Evolutionary conservation across 345 rosid genomes (phyloP).

Genomic region (Eucalyptus curtisii): DNA sequence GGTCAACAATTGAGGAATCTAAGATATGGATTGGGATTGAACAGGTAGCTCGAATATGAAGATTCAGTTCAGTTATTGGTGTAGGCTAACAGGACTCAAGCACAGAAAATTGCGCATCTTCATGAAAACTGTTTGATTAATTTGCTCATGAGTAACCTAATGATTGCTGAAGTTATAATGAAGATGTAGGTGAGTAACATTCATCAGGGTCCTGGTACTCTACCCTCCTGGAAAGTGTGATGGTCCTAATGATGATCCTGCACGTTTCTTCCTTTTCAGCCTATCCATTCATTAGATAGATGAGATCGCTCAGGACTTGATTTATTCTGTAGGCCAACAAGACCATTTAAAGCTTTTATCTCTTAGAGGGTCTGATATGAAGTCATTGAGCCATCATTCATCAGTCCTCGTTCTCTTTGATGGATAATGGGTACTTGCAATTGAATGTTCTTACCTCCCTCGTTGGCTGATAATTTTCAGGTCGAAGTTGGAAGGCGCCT

Average conservation of each 20-base stretch:
- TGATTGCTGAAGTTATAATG: background rate
- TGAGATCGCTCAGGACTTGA: background rate
- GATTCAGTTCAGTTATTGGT: background rate
- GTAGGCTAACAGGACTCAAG: background rate
- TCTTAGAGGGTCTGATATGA: background rate
- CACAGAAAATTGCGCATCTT: background rate
- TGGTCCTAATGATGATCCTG: background rate
- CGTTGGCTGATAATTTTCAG: slow-evolving; percentile 12
- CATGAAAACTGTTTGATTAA: background rate
- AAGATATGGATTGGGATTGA: too few relatives aligned
- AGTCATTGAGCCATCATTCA: background rate
- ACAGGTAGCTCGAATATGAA: background rate
- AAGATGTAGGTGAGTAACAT: background rate
- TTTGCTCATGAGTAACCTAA: background rate
- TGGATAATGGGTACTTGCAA: background rate
- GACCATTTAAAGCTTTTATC: background rate
- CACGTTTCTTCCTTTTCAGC: background rate
- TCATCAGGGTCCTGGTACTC: background rate
- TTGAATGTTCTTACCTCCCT: background rate
- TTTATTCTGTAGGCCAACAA: background rate
- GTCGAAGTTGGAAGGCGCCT: slow-evolving; percentile 95
- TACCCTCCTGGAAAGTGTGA: background rate
- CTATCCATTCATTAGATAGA: background rate
- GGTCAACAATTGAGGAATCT: too few relatives aligned
- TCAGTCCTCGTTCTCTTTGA: background rate